phyloP scores from a whole-genome alignment of 768 basidiomycete genomes.

The Mycena venus region DNA sequence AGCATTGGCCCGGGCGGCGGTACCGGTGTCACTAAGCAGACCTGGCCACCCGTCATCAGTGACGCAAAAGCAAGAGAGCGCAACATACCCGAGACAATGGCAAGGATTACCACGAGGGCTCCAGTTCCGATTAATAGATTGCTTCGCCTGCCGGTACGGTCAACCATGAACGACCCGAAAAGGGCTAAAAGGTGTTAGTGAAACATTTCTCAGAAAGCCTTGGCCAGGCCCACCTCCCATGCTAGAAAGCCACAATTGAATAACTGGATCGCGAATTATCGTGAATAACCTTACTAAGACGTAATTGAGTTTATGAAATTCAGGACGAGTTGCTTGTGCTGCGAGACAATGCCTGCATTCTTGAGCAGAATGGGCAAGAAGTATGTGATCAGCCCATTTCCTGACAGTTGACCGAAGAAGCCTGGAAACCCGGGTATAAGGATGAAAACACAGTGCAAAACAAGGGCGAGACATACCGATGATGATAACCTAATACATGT shows the following conservation, averaged over 20 bases:
- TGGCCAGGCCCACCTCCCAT: constrained; percentile 42
- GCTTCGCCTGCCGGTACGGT: constrained; percentile 62
- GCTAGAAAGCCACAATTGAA: not conserved
- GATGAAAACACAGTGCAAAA: not conserved
- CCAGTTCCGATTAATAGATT: constrained; percentile 57
- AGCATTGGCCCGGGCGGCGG: constrained; percentile 56
- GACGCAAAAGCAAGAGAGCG: not conserved
- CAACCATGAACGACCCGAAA: constrained; percentile 58
- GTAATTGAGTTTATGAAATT: constrained; percentile 68
- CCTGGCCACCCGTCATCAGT: not conserved
- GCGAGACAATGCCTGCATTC: constrained; percentile 57
- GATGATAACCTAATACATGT: too few relatives aligned
- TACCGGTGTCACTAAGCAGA: constrained; percentile 54
- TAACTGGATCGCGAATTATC: not conserved
- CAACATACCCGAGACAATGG: constrained; percentile 55
- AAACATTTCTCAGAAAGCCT: not conserved
- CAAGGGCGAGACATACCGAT: constrained; percentile 48
- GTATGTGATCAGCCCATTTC: constrained; percentile 64
- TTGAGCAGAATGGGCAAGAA: constrained; percentile 61
- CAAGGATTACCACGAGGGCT: constrained; percentile 54
- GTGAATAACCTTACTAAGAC: constrained; percentile 52
- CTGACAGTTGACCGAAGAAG: constrained; percentile 59
- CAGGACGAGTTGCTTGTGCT: constrained; percentile 56
- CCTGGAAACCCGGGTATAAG: constrained; percentile 8
- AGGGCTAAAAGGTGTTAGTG: not conserved